phyloP scores from a whole-genome alignment of 2,329 filamentous ascomycete species.

The Monilinia laxa region DNA sequence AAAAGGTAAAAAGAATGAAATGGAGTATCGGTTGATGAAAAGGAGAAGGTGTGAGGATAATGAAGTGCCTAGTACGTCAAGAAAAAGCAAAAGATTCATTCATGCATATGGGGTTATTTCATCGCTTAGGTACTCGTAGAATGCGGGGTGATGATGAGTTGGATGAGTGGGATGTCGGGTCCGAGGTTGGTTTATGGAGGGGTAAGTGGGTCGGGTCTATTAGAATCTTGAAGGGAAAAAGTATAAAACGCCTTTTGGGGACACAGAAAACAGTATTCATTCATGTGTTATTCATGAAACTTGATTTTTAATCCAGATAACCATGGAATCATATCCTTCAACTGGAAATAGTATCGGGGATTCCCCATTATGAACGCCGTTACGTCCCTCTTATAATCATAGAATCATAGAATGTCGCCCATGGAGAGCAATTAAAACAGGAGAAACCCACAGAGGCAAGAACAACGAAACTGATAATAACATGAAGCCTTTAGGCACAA shows the following conservation, averaged over 20 bases:
- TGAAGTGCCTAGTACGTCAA: no score
- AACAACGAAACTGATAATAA: neutral
- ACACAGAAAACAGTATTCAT: neutral
- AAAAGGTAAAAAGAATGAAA: no score
- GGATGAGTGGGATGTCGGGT: conserved; percentile 6
- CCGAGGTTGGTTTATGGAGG: neutral
- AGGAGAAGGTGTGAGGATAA: neutral
- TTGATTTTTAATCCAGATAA: neutral
- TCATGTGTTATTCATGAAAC: neutral
- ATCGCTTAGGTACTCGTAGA: neutral
- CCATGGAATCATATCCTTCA: neutral
- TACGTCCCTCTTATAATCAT: neutral
- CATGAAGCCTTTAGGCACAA: neutral
- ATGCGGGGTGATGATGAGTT: neutral
- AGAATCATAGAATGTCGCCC: neutral
- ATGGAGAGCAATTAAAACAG: conserved; percentile 3
- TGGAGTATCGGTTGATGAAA: no score
- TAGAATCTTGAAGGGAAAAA: neutral
- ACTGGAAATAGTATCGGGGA: neutral
- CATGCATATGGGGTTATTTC: no score
- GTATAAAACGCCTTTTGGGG: neutral
- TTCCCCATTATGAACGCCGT: neutral
- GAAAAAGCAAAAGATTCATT: neutral
- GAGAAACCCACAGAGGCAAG: neutral
- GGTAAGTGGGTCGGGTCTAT: conserved; percentile 1